A percentile compares a stretch with the other conserved stretches of the same genome.
Evolutionary conservation across 2,329 filamentous ascomycete species (phyloP).

Genomic region (Plectosphaerella sp.): DNA sequence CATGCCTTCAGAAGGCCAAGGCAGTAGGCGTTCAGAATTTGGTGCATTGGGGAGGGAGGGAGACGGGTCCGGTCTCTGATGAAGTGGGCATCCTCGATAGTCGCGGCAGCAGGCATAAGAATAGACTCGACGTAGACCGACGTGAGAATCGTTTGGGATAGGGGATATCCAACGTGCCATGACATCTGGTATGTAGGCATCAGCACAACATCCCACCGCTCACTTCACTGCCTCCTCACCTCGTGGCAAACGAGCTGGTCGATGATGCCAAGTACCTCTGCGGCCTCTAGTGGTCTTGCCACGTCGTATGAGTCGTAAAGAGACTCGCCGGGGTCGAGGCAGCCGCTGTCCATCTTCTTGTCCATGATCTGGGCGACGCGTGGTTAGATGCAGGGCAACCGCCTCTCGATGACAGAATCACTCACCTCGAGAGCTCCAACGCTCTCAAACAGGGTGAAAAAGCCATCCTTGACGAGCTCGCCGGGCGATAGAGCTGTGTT

Average conservation of each 20-base stretch:
- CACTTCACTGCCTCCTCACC: slow-evolving; percentile 38
- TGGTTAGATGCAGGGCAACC: neutral
- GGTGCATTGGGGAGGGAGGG: slow-evolving; percentile 41
- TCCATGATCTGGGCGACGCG: slow-evolving; percentile 80
- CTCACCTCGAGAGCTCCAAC: slow-evolving; percentile 77
- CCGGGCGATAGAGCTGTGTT: slow-evolving; percentile 67
- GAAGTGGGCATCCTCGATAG: slow-evolving; percentile 63
- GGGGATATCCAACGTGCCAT: slow-evolving; percentile 93
- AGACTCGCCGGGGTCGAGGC: slow-evolving; percentile 71
- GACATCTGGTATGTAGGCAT: slow-evolving; percentile 60
- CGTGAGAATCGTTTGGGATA: slow-evolving; percentile 92
- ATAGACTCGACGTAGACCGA: slow-evolving; percentile 86
- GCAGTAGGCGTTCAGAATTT: slow-evolving; percentile 79
- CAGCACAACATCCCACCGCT: slow-evolving; percentile 1
- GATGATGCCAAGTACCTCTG: slow-evolving; percentile 87
- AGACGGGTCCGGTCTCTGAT: slow-evolving; percentile 25
- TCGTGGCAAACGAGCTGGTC: slow-evolving; percentile 89
- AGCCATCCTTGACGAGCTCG: slow-evolving; percentile 87
- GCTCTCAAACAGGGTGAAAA: slow-evolving; percentile 90
- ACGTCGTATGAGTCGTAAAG: slow-evolving; percentile 82
- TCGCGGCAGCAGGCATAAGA: slow-evolving; percentile 63
- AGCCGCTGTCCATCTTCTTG: slow-evolving; percentile 97
- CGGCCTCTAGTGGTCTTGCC: slow-evolving; percentile 59
- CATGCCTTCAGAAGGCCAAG: slow-evolving; percentile 80
- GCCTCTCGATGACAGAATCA: neutral